A percentile compares a stretch with the other conserved stretches of the same genome.
These are phyloP conservation scores for Ascosphaera acerosa DNA, from an alignment of 2,329 filamentous ascomycete genomes.

Conservation along the genomic window DNA sequence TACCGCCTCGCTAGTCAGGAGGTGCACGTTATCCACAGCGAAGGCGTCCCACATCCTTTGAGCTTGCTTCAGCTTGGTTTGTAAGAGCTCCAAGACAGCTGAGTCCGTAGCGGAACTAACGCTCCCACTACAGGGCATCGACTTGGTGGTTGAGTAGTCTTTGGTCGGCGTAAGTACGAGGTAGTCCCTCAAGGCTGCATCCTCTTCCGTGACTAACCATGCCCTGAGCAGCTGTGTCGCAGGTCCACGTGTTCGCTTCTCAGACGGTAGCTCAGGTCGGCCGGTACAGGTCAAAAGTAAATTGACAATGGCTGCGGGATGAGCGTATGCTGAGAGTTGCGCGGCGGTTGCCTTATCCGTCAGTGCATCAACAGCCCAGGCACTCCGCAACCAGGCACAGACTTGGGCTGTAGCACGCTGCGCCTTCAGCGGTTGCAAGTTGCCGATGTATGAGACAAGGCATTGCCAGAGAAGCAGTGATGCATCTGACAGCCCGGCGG, in stretches of 20 bases:
- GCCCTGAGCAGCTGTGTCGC: constrained; percentile 12
- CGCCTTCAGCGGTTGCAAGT: constrained; percentile 41
- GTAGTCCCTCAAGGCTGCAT: constrained; percentile 23
- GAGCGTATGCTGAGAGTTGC: constrained; percentile 35
- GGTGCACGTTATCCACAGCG: constrained; percentile 17
- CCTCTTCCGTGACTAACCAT: constrained; percentile 18
- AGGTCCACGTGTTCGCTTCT: constrained; percentile 8
- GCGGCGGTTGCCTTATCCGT: constrained; percentile 41
- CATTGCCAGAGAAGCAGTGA: constrained; percentile 47
- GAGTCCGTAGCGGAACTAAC: constrained; percentile 11
- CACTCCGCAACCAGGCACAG: constrained; percentile 55
- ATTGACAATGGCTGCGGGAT: constrained; percentile 38
- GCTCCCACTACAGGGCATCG: constrained; percentile 9
- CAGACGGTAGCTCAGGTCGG: constrained; percentile 11
- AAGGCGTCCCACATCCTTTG: constrained; percentile 20
- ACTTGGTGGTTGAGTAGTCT: constrained; percentile 3
- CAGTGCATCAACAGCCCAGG: constrained; percentile 44
- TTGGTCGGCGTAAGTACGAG: constrained; percentile 16
- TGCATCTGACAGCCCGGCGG: constrained; percentile 53
- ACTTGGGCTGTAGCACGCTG: constrained; percentile 43
- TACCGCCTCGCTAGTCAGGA: constrained; percentile 25
- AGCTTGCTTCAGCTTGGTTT: constrained; percentile 21
- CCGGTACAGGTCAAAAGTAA: constrained; percentile 48
- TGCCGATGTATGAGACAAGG: constrained; percentile 39
- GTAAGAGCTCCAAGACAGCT: constrained; percentile 22